phyloP scores from a whole-genome alignment of 257 asterid species.

The Plantago major region DNA sequence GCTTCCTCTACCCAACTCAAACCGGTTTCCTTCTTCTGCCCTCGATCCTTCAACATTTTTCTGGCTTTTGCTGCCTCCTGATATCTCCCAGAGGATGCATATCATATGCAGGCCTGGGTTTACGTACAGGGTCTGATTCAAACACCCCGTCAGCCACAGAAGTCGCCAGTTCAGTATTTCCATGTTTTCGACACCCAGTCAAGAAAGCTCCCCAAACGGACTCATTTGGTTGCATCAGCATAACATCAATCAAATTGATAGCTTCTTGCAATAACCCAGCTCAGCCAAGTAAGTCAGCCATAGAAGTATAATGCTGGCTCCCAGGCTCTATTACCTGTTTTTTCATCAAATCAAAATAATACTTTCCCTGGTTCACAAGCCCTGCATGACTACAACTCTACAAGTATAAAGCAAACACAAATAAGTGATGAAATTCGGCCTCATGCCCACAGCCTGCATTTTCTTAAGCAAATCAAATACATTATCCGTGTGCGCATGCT shows the following conservation, averaged over 20 bases:
- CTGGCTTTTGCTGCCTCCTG: slow-evolving; percentile 87
- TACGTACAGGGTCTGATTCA: slow-evolving; percentile 53
- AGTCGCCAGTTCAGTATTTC: slow-evolving; percentile 56
- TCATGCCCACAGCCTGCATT: slow-evolving; percentile 41
- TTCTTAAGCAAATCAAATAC: slow-evolving; percentile 55
- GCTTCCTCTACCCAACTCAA: slow-evolving; percentile 91
- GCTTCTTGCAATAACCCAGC: slow-evolving; percentile 83
- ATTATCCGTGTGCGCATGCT: slow-evolving; percentile 51
- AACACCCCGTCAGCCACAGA: slow-evolving; percentile 77
- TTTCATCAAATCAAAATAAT: slow-evolving; percentile 61
- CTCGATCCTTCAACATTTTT: slow-evolving; percentile 63
- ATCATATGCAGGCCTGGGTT: slow-evolving; percentile 73
- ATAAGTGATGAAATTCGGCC: slow-evolving; percentile 76
- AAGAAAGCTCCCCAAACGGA: slow-evolving; percentile 84
- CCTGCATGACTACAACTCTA: slow-evolving; percentile 91
- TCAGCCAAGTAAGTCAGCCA: slow-evolving; percentile 86
- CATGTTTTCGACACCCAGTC: slow-evolving; percentile 76
- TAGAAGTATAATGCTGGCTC: slow-evolving; percentile 76
- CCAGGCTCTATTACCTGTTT: slow-evolving; percentile 54
- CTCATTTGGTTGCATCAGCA: slow-evolving; percentile 81
- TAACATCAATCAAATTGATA: slow-evolving; percentile 44
- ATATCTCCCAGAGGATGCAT: slow-evolving; percentile 74
- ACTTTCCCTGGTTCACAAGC: slow-evolving; percentile 54
- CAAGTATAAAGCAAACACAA: slow-evolving; percentile 66
- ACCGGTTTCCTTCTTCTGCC: slow-evolving; percentile 84